Conservation (phyloP, 169 alveolate species). For the Miamiensis avidus region DNA sequence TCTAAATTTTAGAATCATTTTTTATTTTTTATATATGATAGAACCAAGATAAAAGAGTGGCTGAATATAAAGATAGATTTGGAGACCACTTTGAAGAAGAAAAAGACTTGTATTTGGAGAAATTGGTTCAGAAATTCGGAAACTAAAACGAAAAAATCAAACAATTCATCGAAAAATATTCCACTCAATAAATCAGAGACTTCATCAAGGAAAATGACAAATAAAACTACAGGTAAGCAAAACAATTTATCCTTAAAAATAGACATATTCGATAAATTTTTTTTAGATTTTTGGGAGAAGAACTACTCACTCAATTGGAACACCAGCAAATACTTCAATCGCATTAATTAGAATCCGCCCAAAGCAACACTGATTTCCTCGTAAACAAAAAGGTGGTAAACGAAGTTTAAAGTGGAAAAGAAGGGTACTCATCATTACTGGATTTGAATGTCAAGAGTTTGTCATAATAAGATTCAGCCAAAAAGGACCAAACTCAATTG, state of each 20-base stretch:
- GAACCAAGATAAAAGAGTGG: background rate
- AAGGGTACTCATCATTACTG: background rate
- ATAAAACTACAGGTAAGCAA: too few relatives aligned
- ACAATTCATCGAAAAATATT: background rate
- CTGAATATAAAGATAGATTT: slow-evolving; percentile 3
- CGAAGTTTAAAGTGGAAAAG: background rate
- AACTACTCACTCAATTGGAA: slow-evolving; percentile 4
- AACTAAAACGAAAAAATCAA: slow-evolving; percentile 5
- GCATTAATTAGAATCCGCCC: background rate
- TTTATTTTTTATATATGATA: too few relatives aligned
- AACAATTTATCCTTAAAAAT: too few relatives aligned
- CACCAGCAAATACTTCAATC: background rate
- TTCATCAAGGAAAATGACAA: background rate
- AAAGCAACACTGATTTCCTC: background rate
- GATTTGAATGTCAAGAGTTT: background rate
- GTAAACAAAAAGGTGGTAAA: background rate
- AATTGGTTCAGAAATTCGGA: background rate
- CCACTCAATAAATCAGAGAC: slow-evolving; percentile 4
- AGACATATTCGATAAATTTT: too few relatives aligned
- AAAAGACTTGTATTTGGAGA: background rate
- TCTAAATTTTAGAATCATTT: too few relatives aligned
- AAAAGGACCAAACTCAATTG: too few relatives aligned
- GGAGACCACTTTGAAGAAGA: background rate
- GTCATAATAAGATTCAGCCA: background rate
- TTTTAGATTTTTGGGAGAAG: slow-evolving; percentile 3